Base-by-base conservation (phyloP, 2,329 filamentous ascomycete genomes). In the Colletotrichum spaethianum region DNA sequence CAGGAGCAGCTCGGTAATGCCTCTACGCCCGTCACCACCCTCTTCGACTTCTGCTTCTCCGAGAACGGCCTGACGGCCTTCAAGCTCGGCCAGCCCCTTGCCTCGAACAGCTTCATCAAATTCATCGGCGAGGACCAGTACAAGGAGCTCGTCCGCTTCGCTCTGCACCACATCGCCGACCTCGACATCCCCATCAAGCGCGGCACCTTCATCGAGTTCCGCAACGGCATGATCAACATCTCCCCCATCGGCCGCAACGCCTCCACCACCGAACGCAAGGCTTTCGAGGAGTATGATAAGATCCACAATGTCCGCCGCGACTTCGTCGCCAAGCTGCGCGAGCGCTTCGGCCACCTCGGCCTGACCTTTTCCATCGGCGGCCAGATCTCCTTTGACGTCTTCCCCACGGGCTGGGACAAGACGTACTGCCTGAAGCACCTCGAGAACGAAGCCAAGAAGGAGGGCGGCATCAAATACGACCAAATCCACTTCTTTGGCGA, bases 401-500 rank as follows among this genome's bases (percentile, higher is more conserved):
- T 99, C 89, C 96, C 96, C 75, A 90, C 87, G 2, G 96, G 96
- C 79, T 99, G 96, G 96, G 96, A 99, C 86, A 99, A 98, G 91
- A 98, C 94, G 12, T 99, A 98, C 89, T 98, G 95, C 86, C 88
- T 98, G 76, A 87, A 90, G 77, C 95, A 98, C 83, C 87, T 98
- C 74, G 94, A 96, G 85, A 89, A 89, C 75, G 95, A 98, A 82
- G 92, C 93, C 75, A 85, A 88, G 84, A 87, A 89, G 81, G 86
- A 89, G 50, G 92, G 90, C 78, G 92, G 93, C 74, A 86, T 97
- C 74, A 85, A 91, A 31, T 98, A 96, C 87, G 94, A 91, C 76
- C 96, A 90, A 55, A 93, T 98, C 77, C 96, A 98, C 87, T 98
- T 98, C 89, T 99, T 98, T 79, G 96, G 96, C 75, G 96, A 99